Percentiles rank a stretch among this genome's conserved stretches.
Conservation (phyloP, 2,329 filamentous ascomycete species). For the Venturia aucupariae region DNA sequence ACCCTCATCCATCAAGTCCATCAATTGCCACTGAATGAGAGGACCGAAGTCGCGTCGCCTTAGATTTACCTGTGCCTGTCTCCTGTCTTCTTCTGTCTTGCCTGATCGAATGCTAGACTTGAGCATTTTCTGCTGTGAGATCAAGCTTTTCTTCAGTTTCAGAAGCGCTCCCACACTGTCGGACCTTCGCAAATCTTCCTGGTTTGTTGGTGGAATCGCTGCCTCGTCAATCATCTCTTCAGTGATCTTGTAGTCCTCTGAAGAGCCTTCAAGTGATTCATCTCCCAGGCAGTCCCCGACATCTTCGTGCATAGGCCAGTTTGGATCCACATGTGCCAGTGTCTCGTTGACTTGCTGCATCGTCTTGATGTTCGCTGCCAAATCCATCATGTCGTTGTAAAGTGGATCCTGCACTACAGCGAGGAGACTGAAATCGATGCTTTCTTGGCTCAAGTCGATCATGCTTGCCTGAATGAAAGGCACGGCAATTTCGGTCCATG, state of each 20-base stretch:
- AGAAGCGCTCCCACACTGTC: neutral
- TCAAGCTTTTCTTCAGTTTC: neutral
- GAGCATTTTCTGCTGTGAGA: conserved; percentile 4
- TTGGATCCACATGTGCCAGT: conserved; percentile 30
- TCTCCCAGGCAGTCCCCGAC: neutral
- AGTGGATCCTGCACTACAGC: conserved; percentile 63
- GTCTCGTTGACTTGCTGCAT: conserved; percentile 32
- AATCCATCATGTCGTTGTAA: conserved; percentile 33
- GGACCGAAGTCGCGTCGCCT: neutral
- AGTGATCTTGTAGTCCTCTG: conserved; percentile 2
- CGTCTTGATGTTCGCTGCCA: conserved; percentile 38
- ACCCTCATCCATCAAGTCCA: neutral
- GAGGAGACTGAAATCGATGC: conserved; percentile 68
- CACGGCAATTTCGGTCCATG: conserved; percentile 60
- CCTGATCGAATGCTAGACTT: conserved; percentile 5
- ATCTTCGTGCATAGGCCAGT: conserved; percentile 30
- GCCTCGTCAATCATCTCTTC: neutral
- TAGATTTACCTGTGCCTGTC: neutral
- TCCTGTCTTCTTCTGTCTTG: neutral
- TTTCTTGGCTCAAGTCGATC: conserved; percentile 48
- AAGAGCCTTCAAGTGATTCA: neutral
- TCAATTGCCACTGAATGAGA: conserved; percentile 4
- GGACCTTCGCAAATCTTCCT: neutral
- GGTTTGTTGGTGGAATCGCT: neutral
- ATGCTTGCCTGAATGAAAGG: conserved; percentile 61